Conservation (phyloP, 495 filamentous ascomycete species). For the Talaromyces liani region DNA sequence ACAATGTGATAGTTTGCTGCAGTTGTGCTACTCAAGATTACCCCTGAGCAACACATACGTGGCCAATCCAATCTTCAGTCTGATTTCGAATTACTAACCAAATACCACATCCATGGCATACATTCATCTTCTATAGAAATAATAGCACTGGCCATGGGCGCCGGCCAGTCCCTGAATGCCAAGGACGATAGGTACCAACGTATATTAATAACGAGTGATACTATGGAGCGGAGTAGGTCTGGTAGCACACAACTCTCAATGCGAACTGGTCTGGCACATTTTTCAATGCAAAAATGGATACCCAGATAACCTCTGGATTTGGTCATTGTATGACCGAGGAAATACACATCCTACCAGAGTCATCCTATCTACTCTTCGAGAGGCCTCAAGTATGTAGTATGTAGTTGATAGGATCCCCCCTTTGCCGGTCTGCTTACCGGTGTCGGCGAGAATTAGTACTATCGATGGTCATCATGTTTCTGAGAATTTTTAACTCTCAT, state of each 20-base stretch:
- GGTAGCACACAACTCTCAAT: background rate
- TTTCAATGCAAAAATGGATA: background rate
- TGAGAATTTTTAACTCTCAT: too few relatives aligned
- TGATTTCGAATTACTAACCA: background rate
- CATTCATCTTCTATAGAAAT: background rate
- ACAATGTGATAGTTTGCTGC: too few relatives aligned
- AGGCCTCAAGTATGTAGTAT: too few relatives aligned
- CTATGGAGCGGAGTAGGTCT: background rate
- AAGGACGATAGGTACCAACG: background rate
- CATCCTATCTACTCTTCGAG: too few relatives aligned
- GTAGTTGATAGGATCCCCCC: too few relatives aligned
- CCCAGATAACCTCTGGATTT: background rate
- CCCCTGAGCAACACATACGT: background rate
- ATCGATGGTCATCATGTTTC: too few relatives aligned
- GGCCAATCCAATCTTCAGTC: background rate
- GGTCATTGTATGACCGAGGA: background rate
- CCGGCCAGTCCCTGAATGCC: background rate
- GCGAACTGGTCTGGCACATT: background rate
- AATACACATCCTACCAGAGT: too few relatives aligned
- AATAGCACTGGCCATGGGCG: background rate
- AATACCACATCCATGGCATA: background rate
- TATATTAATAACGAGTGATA: background rate
- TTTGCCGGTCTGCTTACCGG: too few relatives aligned
- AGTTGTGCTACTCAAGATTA: background rate
- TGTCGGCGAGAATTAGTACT: too few relatives aligned